Evolutionary conservation across 495 filamentous ascomycete species (phyloP).

Genomic region (Chlorociboria aeruginascens): DNA sequence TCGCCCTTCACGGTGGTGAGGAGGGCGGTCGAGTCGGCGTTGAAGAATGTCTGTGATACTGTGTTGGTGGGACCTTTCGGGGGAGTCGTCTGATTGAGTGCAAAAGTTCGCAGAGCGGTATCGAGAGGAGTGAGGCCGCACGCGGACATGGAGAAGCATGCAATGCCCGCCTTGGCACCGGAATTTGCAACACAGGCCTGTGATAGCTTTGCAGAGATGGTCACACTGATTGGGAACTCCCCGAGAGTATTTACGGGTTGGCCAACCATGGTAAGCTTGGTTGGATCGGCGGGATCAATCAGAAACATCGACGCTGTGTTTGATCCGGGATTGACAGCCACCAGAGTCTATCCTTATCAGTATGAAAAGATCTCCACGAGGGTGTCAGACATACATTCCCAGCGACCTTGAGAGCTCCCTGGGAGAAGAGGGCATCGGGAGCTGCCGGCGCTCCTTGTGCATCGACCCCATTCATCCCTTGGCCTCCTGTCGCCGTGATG

Average conservation of each 20-base stretch:
- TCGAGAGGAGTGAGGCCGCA: constrained; percentile 31
- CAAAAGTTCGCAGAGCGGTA: constrained; percentile 26
- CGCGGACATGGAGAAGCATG: constrained; percentile 35
- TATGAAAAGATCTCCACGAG: not conserved
- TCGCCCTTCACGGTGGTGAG: constrained; percentile 47
- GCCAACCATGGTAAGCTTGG: constrained; percentile 31
- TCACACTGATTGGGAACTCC: constrained; percentile 46
- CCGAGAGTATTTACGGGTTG: constrained; percentile 31
- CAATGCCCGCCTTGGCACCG: constrained; percentile 39
- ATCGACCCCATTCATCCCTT: constrained; percentile 24
- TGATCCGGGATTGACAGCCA: constrained; percentile 50
- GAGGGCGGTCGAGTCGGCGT: constrained; percentile 34
- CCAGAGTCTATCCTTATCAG: constrained; percentile 26
- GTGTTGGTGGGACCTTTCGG: constrained; percentile 41
- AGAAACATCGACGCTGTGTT: constrained; percentile 42
- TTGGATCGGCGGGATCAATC: constrained; percentile 34
- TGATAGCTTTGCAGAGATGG: constrained; percentile 32
- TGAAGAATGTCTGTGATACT: constrained; percentile 44
- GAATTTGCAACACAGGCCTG: constrained; percentile 43
- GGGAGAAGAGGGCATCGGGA: constrained; percentile 41
- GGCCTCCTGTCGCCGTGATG: constrained; percentile 26
- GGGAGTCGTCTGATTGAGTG: constrained; percentile 38
- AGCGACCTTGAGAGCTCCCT: constrained; percentile 34
- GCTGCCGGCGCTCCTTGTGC: constrained; percentile 23
- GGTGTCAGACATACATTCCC: constrained; percentile 30